Evolutionary conservation across 805 yeast genomes (phyloP).

Genomic region (Soucietia sequanensis): DNA sequence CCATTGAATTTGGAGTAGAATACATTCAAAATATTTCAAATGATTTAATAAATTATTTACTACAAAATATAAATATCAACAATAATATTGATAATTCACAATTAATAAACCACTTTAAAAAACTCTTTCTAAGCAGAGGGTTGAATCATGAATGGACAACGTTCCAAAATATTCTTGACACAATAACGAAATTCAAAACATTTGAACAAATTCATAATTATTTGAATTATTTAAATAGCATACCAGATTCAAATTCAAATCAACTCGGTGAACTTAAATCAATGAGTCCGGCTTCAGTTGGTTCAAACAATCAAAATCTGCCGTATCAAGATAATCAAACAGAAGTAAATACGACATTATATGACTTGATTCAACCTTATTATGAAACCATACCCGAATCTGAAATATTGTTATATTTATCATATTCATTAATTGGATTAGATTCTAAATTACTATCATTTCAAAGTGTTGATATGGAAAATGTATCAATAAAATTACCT

Average conservation of each 20-base stretch:
- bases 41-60: constrained; percentile 20
- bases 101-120: constrained; percentile 20
- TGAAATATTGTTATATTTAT: constrained; percentile 42
- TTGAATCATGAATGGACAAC: constrained; percentile 28
- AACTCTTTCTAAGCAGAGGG: constrained; percentile 24
- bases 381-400: constrained; percentile 30
- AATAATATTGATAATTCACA: constrained; percentile 13
- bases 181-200: constrained; percentile 24
- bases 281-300: too few species aligned
- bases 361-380: constrained; percentile 21
- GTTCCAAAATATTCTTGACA: constrained; percentile 30
- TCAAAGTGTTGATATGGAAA: constrained; percentile 22
- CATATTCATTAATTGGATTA: constrained; percentile 59
- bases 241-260: constrained; percentile 9
- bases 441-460: constrained; percentile 58
- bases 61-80: constrained; percentile 7
- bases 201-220: constrained; percentile 34
- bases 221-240: constrained; percentile 28
- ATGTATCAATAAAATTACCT: constrained; percentile 42
- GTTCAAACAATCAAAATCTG: too few species aligned
- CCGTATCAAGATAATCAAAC: too few species aligned
- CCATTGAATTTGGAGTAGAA: constrained; percentile 35
- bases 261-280: too few species aligned
- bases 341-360: constrained; percentile 3
- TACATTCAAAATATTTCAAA: constrained; percentile 28